A percentile compares a stretch with the other conserved stretches of the same genome.
phyloP scores from a whole-genome alignment of 2,329 filamentous ascomycete genomes.

The Cryphonectria parasitica region DNA sequence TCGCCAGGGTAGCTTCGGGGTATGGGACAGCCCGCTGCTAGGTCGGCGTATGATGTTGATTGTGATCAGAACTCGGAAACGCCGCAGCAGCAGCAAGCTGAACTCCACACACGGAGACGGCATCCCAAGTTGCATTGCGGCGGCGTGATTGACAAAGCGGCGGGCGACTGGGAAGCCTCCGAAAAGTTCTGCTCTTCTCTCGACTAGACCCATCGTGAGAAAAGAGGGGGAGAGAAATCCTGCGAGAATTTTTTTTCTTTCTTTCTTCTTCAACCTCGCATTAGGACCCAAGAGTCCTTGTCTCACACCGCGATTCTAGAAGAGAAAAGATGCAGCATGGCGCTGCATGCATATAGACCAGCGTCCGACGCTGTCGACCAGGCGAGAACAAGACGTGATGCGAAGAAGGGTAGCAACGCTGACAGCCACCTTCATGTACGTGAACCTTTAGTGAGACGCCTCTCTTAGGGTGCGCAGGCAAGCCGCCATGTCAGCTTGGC shows the following conservation, averaged over 20 bases:
- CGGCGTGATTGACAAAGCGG: too few species aligned
- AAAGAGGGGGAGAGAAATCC: neutral
- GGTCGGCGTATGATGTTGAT: neutral
- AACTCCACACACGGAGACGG: neutral
- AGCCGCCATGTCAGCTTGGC: slow-evolving; percentile 8
- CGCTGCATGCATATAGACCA: neutral
- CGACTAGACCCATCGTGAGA: neutral
- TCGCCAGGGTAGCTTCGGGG: neutral
- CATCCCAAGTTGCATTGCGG: neutral
- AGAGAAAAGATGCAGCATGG: neutral
- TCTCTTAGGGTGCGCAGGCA: neutral
- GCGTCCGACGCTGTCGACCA: neutral
- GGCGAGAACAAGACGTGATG: neutral
- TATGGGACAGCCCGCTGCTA: neutral
- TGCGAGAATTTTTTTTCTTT: neutral
- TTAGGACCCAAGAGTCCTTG: neutral
- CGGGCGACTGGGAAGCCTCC: neutral
- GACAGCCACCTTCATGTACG: neutral
- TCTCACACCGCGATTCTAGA: slow-evolving; percentile 1
- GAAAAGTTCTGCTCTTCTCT: neutral
- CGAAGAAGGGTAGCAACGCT: slow-evolving; percentile 1
- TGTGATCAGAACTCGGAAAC: neutral
- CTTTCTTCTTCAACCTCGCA: neutral
- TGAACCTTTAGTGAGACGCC: neutral
- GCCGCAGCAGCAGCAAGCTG: neutral